Evolutionary conservation across 2,329 filamentous ascomycete genomes (phyloP).

Genomic region (Colletotrichum falcatum): DNA sequence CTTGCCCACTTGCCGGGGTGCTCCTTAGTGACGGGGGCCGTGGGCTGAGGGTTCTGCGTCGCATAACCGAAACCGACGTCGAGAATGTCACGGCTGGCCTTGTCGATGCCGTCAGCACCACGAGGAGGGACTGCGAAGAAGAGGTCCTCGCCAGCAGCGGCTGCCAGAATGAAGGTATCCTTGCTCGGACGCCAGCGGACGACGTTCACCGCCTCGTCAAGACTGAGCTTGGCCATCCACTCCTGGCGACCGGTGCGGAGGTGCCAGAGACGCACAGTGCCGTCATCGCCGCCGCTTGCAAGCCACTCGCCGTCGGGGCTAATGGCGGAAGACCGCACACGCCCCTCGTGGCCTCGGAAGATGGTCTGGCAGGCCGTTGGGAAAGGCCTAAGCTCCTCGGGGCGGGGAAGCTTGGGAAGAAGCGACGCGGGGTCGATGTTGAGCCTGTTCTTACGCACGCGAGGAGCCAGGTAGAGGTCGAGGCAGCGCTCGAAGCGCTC

Average conservation of each 20-base stretch:
- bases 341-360: slow-evolving; percentile 88
- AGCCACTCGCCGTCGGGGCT: slow-evolving; percentile 89
- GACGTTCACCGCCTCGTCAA: slow-evolving; percentile 83
- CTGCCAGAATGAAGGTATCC: slow-evolving; percentile 84
- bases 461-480: slow-evolving; percentile 93
- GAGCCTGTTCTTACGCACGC: slow-evolving; percentile 91
- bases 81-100: slow-evolving; percentile 79
- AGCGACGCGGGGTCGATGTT: slow-evolving; percentile 97
- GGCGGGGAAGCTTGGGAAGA: slow-evolving; percentile 90
- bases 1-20: slow-evolving; percentile 86
- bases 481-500: slow-evolving; percentile 96
- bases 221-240: slow-evolving; percentile 84
- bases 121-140: slow-evolving; percentile 85
- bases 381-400: slow-evolving; percentile 94
- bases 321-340: slow-evolving; percentile 85
- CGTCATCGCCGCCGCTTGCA: slow-evolving; percentile 94
- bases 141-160: slow-evolving; percentile 85
- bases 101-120: slow-evolving; percentile 79
- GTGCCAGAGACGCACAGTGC: slow-evolving; percentile 91
- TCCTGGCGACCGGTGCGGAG: slow-evolving; percentile 87
- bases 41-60: slow-evolving; percentile 72
- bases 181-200: slow-evolving; percentile 91
- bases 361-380: slow-evolving; percentile 89
- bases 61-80: slow-evolving; percentile 95
- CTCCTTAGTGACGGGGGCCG: slow-evolving; percentile 72